Evolutionary conservation across 805 yeast genomes (phyloP), one percentile per base, ranked within the genome.

Genomic region (Sungouiozyma intestinalis): DNA sequence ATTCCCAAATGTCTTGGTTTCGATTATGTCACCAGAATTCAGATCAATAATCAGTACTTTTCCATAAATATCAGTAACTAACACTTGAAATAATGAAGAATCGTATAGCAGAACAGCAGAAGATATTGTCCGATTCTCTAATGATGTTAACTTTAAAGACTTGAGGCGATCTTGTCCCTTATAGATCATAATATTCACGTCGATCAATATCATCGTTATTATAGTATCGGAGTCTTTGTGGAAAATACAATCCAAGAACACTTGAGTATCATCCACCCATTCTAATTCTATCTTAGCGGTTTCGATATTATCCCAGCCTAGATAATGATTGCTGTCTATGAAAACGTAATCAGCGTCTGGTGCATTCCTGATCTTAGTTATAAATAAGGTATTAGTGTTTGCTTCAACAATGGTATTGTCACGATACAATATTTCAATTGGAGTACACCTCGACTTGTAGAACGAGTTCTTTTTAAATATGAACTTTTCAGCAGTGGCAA

Each of bases 11-110:
- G 43, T 47, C 3, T 39, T 16, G 20, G 34, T 18, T 15, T 42
- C 42, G 3, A 34, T 15, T 1, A 45, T 27, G 8, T 40, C 34
- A 3, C 42, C 42, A 7, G 36, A 33, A 1, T 35, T 15, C 14
- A 32, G 16, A 37, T 48, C 50, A 7, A 53, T 32, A 3, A 47
- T 34, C 37, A 39, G 45, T 15, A 53, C 29, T 9, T 39, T 41
- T 11, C 60, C 57, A 33, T 48, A 43, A 19, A 46, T 39, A 33
- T 52, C 57, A 4, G 55, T 43, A 15, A 52, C 19, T 15, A 54
- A 19, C 17, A 48, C 33, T 18, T 36, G 35, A 18, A 16, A 11
- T 3, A n/a, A 14, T 3, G 13, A 6, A 24, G 11, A 6, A 24
- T 24, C 11, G 45, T 3, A 16, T 32, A 29, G 8, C 9, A n/a